A percentile compares a stretch with the other conserved stretches of the same genome.
phyloP scores from a whole-genome alignment of 2,329 filamentous ascomycete species.

The Hypoxylon sp. region DNA sequence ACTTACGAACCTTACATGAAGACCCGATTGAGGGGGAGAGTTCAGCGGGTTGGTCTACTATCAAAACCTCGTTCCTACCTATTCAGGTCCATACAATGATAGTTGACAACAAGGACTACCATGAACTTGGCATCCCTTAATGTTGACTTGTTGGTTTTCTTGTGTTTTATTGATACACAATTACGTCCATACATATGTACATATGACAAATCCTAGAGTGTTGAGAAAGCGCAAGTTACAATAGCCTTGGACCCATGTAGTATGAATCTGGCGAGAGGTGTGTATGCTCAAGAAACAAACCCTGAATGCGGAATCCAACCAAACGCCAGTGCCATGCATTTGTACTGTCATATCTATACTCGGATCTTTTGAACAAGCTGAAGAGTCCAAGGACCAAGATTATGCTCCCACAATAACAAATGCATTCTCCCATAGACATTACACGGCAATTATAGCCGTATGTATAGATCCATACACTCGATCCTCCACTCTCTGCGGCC shows the following conservation, averaged over 20 bases:
- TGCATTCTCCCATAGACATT: background rate
- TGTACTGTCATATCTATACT: constrained; percentile 25
- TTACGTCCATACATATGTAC: background rate
- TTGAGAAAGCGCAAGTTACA: background rate
- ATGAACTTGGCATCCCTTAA: background rate
- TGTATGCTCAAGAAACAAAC: constrained; percentile 19
- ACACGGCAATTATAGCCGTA: constrained; percentile 71
- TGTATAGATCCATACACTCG: constrained; percentile 89
- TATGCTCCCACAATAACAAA: background rate
- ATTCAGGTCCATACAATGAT: background rate
- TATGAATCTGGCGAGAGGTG: background rate
- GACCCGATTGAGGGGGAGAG: background rate
- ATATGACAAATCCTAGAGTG: background rate
- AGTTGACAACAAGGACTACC: background rate
- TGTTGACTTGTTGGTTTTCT: background rate
- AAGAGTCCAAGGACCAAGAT: background rate
- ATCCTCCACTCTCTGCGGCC: constrained; percentile 90
- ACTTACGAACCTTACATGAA: background rate
- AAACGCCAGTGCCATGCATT: constrained; percentile 50
- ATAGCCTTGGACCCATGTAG: background rate
- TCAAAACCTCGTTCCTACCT: background rate
- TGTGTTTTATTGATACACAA: background rate
- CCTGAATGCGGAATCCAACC: constrained; percentile 31
- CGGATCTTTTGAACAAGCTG: constrained; percentile 19
- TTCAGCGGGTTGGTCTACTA: background rate